Conservation (phyloP, 345 rosid species). For the Eucalyptus decipiens region DNA sequence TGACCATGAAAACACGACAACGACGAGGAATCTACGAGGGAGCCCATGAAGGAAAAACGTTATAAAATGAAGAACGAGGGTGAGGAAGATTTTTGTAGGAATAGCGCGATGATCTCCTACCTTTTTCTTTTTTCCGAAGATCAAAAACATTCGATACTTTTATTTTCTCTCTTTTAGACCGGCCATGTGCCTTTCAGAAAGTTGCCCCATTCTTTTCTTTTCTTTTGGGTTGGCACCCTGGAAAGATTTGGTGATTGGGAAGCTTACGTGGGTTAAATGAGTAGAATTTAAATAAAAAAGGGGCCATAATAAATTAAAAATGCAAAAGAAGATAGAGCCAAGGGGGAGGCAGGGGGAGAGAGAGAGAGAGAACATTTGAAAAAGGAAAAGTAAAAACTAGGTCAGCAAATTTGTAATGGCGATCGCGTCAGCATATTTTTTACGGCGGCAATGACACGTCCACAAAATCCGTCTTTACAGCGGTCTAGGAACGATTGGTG, state of each 20-base stretch:
- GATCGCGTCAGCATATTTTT: background rate
- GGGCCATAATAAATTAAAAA: background rate
- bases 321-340: background rate
- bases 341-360: background rate
- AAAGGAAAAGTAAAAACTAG: background rate
- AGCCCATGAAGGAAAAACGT: background rate
- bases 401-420: background rate
- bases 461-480: background rate
- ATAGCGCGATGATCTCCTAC: background rate
- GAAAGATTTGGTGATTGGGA: background rate
- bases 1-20: background rate
- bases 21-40: background rate
- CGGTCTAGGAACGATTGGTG: background rate
- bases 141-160: background rate
- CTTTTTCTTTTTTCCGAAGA: background rate
- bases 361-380: background rate
- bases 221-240: background rate
- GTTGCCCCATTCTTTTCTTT: background rate
- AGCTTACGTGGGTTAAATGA: background rate
- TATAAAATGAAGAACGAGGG: background rate
- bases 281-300: background rate
- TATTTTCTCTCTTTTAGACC: background rate
- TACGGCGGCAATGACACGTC: background rate
- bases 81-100: background rate
- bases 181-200: background rate